Evolutionary conservation across 202 grass and related monocot genomes (phyloP).

Genomic region (Cymbopogon flexuosus): DNA sequence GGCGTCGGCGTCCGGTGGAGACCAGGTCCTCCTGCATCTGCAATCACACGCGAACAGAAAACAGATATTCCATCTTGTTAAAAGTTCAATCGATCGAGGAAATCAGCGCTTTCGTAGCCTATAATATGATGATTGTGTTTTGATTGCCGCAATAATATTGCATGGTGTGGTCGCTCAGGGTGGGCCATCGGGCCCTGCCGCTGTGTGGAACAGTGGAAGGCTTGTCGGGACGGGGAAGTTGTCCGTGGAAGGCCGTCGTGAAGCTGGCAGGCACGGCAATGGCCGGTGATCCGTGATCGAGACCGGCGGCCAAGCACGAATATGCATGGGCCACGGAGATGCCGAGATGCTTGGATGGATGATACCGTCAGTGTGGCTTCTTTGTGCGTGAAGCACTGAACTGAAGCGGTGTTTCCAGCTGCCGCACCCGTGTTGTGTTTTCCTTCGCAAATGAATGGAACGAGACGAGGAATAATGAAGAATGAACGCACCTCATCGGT

Average conservation of each 20-base stretch:
- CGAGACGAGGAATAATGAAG: background rate
- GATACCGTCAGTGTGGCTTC: background rate
- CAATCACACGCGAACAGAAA: background rate
- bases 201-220: conserved; percentile 22
- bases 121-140: background rate
- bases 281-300: too few species aligned
- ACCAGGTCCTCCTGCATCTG: background rate
- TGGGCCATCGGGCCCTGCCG: background rate
- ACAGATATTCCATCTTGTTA: background rate
- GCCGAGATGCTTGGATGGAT: background rate
- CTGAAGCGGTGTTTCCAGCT: background rate
- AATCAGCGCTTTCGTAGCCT: too few species aligned
- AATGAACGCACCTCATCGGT: background rate
- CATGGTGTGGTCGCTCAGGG: background rate
- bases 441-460: background rate
- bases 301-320: background rate
- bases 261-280: too few species aligned
- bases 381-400: too few species aligned
- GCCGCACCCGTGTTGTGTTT: background rate
- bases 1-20: background rate
- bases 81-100: background rate
- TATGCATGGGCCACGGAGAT: background rate
- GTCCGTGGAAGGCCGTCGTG: background rate
- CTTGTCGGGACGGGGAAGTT: conserved; percentile 6
- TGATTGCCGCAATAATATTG: background rate